Evolutionary conservation across 2,329 filamentous ascomycete species (phyloP).

Genomic region (Cercospora berteroae): DNA sequence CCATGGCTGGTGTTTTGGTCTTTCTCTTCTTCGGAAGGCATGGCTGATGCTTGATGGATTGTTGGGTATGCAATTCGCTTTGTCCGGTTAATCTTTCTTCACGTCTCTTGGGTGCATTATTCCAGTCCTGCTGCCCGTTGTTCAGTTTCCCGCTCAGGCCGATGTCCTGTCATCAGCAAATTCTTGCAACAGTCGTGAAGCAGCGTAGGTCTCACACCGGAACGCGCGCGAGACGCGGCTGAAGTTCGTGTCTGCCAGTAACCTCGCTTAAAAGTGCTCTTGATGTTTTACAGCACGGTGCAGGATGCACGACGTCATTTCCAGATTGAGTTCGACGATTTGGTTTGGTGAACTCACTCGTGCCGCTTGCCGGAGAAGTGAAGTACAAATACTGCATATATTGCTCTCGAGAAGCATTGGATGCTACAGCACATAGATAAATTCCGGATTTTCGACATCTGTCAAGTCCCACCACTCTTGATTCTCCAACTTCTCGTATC

Average conservation of each 20-base stretch:
- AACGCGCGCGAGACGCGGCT: not conserved
- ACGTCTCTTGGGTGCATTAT: not conserved
- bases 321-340: not conserved
- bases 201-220: not conserved
- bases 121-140: too few relatives aligned
- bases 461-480: constrained; percentile 66
- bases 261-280: not conserved
- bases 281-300: not conserved
- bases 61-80: not conserved
- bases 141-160: too few relatives aligned
- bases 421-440: constrained; percentile 49
- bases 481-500: constrained; percentile 62
- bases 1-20: not conserved
- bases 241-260: not conserved
- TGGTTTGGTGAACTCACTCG: not conserved
- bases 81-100: not conserved
- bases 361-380: not conserved
- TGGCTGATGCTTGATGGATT: not conserved
- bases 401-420: not conserved
- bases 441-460: constrained; percentile 62
- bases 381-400: not conserved
- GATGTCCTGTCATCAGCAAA: too few relatives aligned
- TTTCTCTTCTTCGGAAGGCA: not conserved
- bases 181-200: not conserved
- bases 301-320: not conserved